Base-by-base conservation (phyloP, 768 basidiomycete genomes). In the Lactarius sanguifluus region DNA sequence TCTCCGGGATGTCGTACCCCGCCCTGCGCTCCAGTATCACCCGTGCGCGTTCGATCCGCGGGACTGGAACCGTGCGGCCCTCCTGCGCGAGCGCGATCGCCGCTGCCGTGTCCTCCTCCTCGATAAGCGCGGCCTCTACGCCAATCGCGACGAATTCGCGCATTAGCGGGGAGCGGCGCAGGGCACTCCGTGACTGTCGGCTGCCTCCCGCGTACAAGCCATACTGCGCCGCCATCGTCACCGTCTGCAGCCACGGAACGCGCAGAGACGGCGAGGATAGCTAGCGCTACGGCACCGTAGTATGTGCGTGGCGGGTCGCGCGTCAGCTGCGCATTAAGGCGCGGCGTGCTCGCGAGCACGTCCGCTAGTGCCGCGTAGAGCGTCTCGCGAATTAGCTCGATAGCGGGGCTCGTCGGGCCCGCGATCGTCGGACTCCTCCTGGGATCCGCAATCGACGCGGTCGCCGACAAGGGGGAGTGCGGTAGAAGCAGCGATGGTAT, bases 311-410 rank as follows among this genome's bases (percentile, higher is more conserved):
- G 77, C 0, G 86, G 85, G 72, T 94, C 91, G 16, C 73, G 71
- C 20, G 77, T 77, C 64, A 94, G 82, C 12, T 89, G 80, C 0
- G 71, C 64, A 3, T 83, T 82, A 8, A 94, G 81, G 3, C 81
- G 78, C 0, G 83, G 81, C 13, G 80, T 82, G 5, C 79, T 78
- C 58, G 86, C 82, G 57, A 94, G 80, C 1, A 83, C 85, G 68
- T 91, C 90, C 0, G 82, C 91, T 3, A 94, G 80, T 2, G 90
- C 84, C 0, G 92, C 91, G 75, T 94, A 95, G 20, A 95, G 82
- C 0, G 92, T 93, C 76, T 95, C 92, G 30, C 93, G 89, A 65
- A 95, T 94, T 72, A 90, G 80, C 63, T 87, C 84, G 69, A 94
- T 88, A 0, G 86, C 87, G 0, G 89, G 84, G 25, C 82, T 78